Base-by-base conservation (phyloP, 2,329 filamentous ascomycete species). In the Sporothrix sp. region DNA sequence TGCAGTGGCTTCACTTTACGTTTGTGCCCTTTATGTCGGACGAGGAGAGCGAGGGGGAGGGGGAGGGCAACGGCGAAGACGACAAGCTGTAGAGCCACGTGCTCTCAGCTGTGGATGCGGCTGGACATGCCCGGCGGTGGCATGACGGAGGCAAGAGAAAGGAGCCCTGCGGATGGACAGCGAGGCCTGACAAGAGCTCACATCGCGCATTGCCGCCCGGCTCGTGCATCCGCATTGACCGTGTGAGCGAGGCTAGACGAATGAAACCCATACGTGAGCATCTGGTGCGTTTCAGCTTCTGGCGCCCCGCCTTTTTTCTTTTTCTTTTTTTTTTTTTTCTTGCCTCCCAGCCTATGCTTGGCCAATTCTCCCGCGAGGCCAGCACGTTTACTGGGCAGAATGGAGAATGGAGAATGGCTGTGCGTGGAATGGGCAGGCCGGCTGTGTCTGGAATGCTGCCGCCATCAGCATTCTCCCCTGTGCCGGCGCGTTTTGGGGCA, bases 1-100 rank as follows among this genome's bases (percentile, higher is more conserved):
- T 81, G 35, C 86, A 81, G 59, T 94, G 91, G 67, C 74, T 93
- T 21, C 86, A 93, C 65, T 94, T 91, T 65, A 75, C 85, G 18
- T 87, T 93, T 62, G 82, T 94, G 52, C 87, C 87, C 14, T 82
- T 83, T 52, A 71, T 81, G 50, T 72, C 75, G 77, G 85, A 81
- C 25, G 73, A 76, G 1, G 68, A 62, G 6, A 63, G 65, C 5
- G 66, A 64, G 1, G 63, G 61, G 3, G 62, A 60, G 20, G 61
- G 61, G 11, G 45, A 45, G n/a, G 49, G 25, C 25, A 33, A 30
- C 30, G 48, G 33, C n/a, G 52, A 48, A 18, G 43, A 42, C 25
- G 48, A 49, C 37, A 46, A 48, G 27, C 21, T 43, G 3, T 50
- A 16, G 16, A 21, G 36, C 25, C 18, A 10, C 8, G 20, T n/a